Evolutionary conservation across 2,329 filamentous ascomycete species (phyloP), one percentile per base, ranked within the genome.

Genomic region (Coleophoma crateriformis): DNA sequence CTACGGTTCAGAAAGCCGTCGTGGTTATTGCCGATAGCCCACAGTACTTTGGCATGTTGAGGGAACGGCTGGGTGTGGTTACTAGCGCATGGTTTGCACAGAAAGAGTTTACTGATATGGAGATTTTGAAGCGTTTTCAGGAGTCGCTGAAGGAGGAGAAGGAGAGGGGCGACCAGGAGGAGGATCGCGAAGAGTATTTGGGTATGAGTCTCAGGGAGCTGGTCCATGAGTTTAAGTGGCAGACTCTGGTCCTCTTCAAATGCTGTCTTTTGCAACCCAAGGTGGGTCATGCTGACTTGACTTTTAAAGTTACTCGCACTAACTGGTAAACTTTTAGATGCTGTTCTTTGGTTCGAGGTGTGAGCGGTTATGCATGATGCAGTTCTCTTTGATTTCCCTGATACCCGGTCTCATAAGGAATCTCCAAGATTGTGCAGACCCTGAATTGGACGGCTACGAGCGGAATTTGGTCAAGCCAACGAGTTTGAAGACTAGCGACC

Each of bases 311-410:
- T 44, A 5, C 20, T 12, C 15, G 22, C 41, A 20, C 46, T 58
- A 41, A 56, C 22, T 53, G 14, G 22, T 13, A 3, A n/a, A 37
- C 34, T 12, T 27, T 0, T 59, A 96, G 91, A 97, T 97, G 87
- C 84, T 99, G 48, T 97, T 99, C 73, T 99, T 97, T 62, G 91
- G 94, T 54, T 90, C 92, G n/a, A 84, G 90, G 60, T 97, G 94
- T 68, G 94, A 99, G 69, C 81, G 88, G 56, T 74, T 99, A 58
- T 99, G 94, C 78, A 95, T 97, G 88, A 91, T 96, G 71, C 94
- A 99, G 68, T 99, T 97, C 72, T 94, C 92, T 40, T 79, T 99
- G 42, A 86, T 99, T 59, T 96, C 92, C 47, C 76, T 99, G 62
- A 95, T 99, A 72, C 94, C 94, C 43, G 90, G 91, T 52, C 81